Evolutionary conservation across 176 grass and related monocot genomes (phyloP).

Genomic region (Triticum turgidum): DNA sequence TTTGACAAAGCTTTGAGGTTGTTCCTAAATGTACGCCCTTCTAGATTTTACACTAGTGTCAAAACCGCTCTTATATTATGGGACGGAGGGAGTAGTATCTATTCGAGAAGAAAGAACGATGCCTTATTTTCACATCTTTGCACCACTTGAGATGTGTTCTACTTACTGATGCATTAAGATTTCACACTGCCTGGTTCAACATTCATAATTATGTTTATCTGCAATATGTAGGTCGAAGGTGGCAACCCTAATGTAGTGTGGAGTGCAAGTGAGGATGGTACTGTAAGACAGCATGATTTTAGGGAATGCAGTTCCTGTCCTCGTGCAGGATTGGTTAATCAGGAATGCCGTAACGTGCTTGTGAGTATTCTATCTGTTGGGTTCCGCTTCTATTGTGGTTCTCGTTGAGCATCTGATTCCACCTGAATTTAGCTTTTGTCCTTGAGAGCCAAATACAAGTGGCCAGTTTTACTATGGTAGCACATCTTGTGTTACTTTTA

Average conservation of each 20-base stretch:
- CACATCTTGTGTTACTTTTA: background rate
- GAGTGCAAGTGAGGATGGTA: constrained; percentile 97
- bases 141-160: constrained; percentile 23
- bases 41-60: background rate
- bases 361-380: constrained; percentile 46
- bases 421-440: background rate
- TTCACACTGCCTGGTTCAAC: constrained; percentile 10
- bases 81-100: background rate
- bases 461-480: background rate
- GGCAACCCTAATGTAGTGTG: constrained; percentile 94
- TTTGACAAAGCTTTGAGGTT: background rate
- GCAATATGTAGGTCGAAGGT: constrained; percentile 63
- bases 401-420: background rate
- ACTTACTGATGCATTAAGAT: background rate
- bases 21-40: background rate
- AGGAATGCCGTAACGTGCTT: constrained; percentile 90
- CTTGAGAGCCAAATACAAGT: background rate
- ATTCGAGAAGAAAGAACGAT: background rate
- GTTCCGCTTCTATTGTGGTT: constrained; percentile 24
- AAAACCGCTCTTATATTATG: too few relatives aligned
- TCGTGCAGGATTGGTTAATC: constrained; percentile 69
- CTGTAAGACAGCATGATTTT: constrained; percentile 95
- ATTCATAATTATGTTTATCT: constrained; percentile 31
- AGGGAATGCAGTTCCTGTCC: constrained; percentile 82
- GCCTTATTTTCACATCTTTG: background rate